phyloP scores from a whole-genome alignment of 2,329 filamentous ascomycete species.

The Cephalotrichum gorgonifer region DNA sequence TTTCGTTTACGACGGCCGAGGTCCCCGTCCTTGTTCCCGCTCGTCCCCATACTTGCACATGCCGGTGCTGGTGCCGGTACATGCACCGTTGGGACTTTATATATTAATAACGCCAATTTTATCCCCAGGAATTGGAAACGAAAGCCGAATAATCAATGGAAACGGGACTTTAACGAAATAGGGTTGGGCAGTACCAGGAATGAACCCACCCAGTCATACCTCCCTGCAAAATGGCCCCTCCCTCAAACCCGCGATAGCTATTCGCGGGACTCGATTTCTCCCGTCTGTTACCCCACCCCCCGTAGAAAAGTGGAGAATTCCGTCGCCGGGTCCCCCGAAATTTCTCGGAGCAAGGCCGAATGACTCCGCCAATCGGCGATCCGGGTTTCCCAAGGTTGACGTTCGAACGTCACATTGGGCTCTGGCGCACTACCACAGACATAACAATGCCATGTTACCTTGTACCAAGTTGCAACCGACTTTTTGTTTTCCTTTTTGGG shows the following conservation, averaged over 20 bases:
- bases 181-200: neutral
- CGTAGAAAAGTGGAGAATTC: neutral
- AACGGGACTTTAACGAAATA: neutral
- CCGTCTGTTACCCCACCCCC: neutral
- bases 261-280: neutral
- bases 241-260: neutral
- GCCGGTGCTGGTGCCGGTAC: too few species aligned
- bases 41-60: too few species aligned
- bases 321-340: neutral
- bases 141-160: neutral
- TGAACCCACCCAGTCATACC: neutral
- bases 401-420: neutral
- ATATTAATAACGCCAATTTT: too few species aligned
- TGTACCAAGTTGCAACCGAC: too few species aligned
- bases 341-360: slow-evolving; percentile 3
- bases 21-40: too few species aligned
- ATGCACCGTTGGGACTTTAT: too few species aligned
- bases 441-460: too few species aligned
- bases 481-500: too few species aligned
- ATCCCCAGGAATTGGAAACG: too few species aligned
- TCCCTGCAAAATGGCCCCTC: neutral
- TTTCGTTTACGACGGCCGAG: too few species aligned
- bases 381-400: neutral
- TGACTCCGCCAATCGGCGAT: slow-evolving; percentile 4
- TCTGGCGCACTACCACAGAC: too few species aligned